Evolutionary conservation across 768 basidiomycete genomes (phyloP).

Genomic region (Suillus paluster): DNA sequence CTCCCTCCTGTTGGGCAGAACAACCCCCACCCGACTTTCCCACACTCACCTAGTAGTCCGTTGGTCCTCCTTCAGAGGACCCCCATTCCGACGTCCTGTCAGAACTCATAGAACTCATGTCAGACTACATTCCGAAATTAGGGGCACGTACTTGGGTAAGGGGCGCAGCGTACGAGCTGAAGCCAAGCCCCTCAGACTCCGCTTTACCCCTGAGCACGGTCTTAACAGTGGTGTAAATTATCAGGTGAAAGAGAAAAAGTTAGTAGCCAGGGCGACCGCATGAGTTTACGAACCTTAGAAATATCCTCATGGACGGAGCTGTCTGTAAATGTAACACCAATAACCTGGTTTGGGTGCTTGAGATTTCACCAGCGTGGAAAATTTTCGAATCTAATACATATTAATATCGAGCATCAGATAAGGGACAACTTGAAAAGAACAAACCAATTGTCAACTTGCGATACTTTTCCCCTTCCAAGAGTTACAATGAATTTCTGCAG

Average conservation of each 20-base stretch:
- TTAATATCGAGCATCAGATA: not conserved
- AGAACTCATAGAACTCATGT: no score
- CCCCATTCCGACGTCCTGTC: no score
- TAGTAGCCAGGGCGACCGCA: not conserved
- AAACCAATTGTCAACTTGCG: not conserved
- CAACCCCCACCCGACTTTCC: no score
- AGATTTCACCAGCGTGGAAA: slow-evolving; percentile 39
- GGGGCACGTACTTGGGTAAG: no score
- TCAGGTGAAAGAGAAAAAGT: not conserved
- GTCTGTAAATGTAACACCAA: slow-evolving; percentile 37
- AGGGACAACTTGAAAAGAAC: not conserved
- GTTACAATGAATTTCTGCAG: slow-evolving; percentile 23
- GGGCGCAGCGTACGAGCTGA: no score
- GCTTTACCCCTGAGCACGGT: no score
- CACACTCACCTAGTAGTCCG: no score
- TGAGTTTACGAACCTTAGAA: slow-evolving; percentile 31
- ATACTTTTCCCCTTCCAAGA: not conserved
- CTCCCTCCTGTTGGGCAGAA: no score
- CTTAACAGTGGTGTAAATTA: no score
- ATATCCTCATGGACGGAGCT: slow-evolving; percentile 41
- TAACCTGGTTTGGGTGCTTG: slow-evolving; percentile 34
- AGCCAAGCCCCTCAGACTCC: no score
- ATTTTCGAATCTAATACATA: slow-evolving; percentile 24
- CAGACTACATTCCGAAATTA: no score
- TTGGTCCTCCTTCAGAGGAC: no score